Conservation (phyloP, 305 asterid genomes). For the Solanum hybrid region DNA sequence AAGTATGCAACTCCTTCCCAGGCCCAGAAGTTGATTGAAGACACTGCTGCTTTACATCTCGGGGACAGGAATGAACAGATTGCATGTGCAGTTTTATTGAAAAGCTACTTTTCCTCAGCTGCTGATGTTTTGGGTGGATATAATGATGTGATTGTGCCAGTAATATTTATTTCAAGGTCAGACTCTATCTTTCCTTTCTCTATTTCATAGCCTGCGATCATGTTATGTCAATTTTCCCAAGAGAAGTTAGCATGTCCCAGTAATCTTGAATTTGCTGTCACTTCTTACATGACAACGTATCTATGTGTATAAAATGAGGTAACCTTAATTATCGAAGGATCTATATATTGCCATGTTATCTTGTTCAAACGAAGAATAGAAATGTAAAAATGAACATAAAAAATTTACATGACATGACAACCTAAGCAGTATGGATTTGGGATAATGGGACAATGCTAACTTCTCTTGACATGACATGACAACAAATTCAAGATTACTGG, state of each 20-base stretch:
- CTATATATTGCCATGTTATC: background rate
- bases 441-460: background rate
- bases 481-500: background rate
- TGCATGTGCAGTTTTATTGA: conserved; percentile 80
- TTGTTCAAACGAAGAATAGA: background rate
- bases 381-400: background rate
- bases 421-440: background rate
- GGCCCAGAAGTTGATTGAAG: conserved; percentile 85
- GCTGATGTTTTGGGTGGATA: conserved; percentile 80
- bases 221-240: background rate
- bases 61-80: conserved; percentile 87
- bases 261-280: background rate
- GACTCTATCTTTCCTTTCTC: conserved; percentile 9
- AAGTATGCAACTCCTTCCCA: conserved; percentile 72
- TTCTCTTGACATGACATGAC: background rate
- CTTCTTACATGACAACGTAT: background rate
- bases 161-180: conserved; percentile 88
- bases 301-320: background rate
- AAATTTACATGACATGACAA: background rate
- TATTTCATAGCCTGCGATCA: background rate
- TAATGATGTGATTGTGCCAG: conserved; percentile 69
- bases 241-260: background rate
- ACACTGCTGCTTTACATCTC: conserved; percentile 70
- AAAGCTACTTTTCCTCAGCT: conserved; percentile 84
- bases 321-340: background rate